Conservation (phyloP, 495 filamentous ascomycete species). For the Viridothelium virens region DNA sequence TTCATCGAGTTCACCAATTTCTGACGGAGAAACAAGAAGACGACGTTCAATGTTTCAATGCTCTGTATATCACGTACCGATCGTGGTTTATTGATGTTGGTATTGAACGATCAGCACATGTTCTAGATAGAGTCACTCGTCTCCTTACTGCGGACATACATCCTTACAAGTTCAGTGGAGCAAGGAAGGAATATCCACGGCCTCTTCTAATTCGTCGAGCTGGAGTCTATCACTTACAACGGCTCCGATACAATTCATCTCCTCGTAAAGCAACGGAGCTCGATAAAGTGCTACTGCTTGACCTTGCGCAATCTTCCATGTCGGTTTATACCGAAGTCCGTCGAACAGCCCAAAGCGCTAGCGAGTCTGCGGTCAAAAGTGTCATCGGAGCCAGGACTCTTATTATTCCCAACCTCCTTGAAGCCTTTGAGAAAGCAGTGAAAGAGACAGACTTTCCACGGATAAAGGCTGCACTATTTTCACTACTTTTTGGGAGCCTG, state of each 20-base stretch:
- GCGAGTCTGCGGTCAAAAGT: slow-evolving; percentile 88
- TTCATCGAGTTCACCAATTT: slow-evolving; percentile 80
- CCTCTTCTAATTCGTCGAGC: slow-evolving; percentile 82
- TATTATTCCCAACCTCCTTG: slow-evolving; percentile 79
- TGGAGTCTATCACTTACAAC: slow-evolving; percentile 88
- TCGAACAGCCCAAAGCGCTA: slow-evolving; percentile 81
- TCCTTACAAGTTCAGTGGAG: slow-evolving; percentile 86
- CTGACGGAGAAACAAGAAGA: slow-evolving; percentile 80
- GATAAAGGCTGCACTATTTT: slow-evolving; percentile 91
- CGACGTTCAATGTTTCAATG: slow-evolving; percentile 89
- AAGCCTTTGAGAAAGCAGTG: slow-evolving; percentile 71
- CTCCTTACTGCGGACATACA: slow-evolving; percentile 77
- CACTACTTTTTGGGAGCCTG: slow-evolving; percentile 77
- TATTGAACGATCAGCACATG: slow-evolving; percentile 89
- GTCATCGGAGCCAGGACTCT: slow-evolving; percentile 77
- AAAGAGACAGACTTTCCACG: slow-evolving; percentile 73
- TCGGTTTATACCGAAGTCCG: slow-evolving; percentile 95
- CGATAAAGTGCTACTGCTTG: slow-evolving; percentile 73
- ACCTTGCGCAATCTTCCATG: slow-evolving; percentile 83
- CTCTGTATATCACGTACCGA: slow-evolving; percentile 82
- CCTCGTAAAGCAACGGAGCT: slow-evolving; percentile 76
- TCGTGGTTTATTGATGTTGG: slow-evolving; percentile 98
- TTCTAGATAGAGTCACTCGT: slow-evolving; percentile 75
- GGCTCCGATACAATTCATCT: slow-evolving; percentile 83
- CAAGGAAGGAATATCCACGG: slow-evolving; percentile 86